Conservation (phyloP, 2,329 filamentous ascomycete species). For the Microcera coccophila region DNA sequence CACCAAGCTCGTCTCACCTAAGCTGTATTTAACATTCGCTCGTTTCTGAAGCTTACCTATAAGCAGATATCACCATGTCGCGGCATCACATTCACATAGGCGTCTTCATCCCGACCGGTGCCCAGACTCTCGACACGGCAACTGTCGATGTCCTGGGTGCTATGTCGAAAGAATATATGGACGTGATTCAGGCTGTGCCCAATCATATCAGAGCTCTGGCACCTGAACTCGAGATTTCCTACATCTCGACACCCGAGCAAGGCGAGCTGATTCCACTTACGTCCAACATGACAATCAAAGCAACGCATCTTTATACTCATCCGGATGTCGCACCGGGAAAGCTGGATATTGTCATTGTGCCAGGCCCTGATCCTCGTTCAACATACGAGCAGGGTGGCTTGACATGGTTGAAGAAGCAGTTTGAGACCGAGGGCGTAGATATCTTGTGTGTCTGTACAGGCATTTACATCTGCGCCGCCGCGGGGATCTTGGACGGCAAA, state of each 20-base stretch:
- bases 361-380: conserved; percentile 43
- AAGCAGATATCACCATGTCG: conserved; percentile 10
- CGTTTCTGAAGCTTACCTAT: neutral
- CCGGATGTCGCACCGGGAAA: conserved; percentile 46
- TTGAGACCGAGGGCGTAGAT: conserved; percentile 37
- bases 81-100: conserved; percentile 40
- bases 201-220: conserved; percentile 37
- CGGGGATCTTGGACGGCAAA: conserved; percentile 45
- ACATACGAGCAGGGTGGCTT: conserved; percentile 32
- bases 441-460: conserved; percentile 52
- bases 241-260: conserved; percentile 41
- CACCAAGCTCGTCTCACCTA: neutral
- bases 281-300: conserved; percentile 34
- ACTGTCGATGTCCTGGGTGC: conserved; percentile 48
- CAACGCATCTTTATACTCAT: conserved; percentile 44
- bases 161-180: conserved; percentile 45
- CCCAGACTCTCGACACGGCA: conserved; percentile 49
- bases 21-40: neutral
- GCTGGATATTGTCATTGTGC: conserved; percentile 49
- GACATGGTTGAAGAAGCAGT: conserved; percentile 44
- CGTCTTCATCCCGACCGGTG: conserved; percentile 46
- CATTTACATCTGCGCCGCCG: conserved; percentile 44
- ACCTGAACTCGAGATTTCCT: conserved; percentile 41
- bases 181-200: conserved; percentile 30
- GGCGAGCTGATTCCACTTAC: conserved; percentile 41